Evolutionary conservation across 2,329 filamentous ascomycete genomes (phyloP).

Genomic region (Verticillium tricorpus): DNA sequence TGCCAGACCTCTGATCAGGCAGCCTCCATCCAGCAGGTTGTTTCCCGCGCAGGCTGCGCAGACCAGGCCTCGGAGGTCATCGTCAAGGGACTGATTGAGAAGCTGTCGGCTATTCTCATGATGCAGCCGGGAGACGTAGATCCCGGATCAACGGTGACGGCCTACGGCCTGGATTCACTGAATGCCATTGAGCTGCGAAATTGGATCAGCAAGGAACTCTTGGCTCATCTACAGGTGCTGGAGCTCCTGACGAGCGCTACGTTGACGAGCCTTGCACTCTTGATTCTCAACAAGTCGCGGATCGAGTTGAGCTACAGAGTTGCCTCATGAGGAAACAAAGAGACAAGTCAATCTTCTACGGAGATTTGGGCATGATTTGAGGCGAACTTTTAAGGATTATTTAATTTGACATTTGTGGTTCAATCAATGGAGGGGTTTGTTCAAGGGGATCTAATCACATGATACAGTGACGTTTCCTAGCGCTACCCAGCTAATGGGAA

Average conservation of each 20-base stretch:
- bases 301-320: not conserved
- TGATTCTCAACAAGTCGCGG: not conserved
- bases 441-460: too few relatives aligned
- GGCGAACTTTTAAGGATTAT: too few relatives aligned
- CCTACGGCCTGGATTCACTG: constrained; percentile 25
- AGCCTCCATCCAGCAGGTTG: not conserved
- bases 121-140: constrained; percentile 19
- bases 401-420: too few relatives aligned
- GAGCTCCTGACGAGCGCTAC: not conserved
- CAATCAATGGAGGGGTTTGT: too few relatives aligned
- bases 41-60: not conserved
- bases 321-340: not conserved
- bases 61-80: constrained; percentile 14
- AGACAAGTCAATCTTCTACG: too few relatives aligned
- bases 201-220: constrained; percentile 9
- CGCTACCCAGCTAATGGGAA: too few relatives aligned
- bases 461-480: too few relatives aligned
- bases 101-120: constrained; percentile 19
- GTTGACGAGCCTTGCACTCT: not conserved
- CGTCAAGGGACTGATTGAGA: constrained; percentile 14
- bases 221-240: not conserved
- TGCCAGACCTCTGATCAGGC: not conserved
- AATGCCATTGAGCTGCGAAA: constrained; percentile 25
- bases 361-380: too few relatives aligned
- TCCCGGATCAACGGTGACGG: constrained; percentile 13